Conservation (phyloP, 2,329 filamentous ascomycete genomes). For the Mollisiaceae sp. region DNA sequence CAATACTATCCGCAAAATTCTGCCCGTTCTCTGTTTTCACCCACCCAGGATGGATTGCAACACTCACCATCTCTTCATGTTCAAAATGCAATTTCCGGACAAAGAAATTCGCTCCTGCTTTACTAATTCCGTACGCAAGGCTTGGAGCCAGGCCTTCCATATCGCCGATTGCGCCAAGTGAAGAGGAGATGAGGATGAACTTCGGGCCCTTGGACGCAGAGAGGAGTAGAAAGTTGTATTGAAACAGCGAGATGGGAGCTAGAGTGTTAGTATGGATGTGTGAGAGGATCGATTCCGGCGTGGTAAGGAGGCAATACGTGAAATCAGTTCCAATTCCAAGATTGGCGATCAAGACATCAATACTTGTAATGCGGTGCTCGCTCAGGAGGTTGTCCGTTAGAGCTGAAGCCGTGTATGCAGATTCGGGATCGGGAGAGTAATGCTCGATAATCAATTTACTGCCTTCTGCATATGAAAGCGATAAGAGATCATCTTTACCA, state of each 20-base stretch:
- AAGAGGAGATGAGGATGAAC: conserved; percentile 45
- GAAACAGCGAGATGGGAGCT: conserved; percentile 51
- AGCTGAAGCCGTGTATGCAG: conserved; percentile 38
- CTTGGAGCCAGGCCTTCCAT: conserved; percentile 28
- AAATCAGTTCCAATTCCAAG: conserved; percentile 49
- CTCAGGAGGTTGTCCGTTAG: neutral
- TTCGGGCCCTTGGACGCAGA: conserved; percentile 41
- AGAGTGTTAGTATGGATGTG: conserved; percentile 52
- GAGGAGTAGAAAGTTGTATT: conserved; percentile 49
- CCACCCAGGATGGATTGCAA: conserved; percentile 44
- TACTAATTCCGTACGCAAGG: conserved; percentile 51
- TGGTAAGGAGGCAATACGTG: conserved; percentile 39
- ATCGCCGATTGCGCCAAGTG: conserved; percentile 33
- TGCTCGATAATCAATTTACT: conserved; percentile 47
- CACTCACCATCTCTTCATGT: conserved; percentile 42
- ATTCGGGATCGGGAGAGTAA: conserved; percentile 35
- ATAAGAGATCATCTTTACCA: conserved; percentile 36
- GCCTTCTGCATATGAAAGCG: conserved; percentile 24
- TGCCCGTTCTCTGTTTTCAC: conserved; percentile 51
- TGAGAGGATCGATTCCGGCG: conserved; percentile 44
- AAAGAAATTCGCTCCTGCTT: conserved; percentile 47
- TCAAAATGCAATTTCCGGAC: conserved; percentile 46
- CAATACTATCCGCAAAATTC: conserved; percentile 41
- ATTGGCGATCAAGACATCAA: conserved; percentile 59
- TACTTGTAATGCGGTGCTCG: conserved; percentile 43